Base-by-base conservation (phyloP, 2,329 filamentous ascomycete species). In the Ambrosiella beaveri region DNA sequence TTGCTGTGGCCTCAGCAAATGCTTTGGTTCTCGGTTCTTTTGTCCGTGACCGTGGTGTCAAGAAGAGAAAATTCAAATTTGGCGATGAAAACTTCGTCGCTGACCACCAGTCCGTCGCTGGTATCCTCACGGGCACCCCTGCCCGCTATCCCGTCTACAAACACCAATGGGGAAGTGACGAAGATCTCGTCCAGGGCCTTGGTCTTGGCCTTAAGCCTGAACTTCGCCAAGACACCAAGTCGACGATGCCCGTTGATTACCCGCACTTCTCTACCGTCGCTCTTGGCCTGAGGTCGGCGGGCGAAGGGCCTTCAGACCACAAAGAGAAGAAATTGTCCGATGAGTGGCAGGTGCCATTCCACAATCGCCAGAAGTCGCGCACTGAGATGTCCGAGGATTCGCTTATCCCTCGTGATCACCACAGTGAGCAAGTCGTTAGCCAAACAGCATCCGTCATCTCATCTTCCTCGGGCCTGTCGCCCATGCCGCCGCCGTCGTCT, bases 11-110 rank as follows among this genome's bases (percentile, higher is more conserved):
- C 0, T 85, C 94, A 0, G 87, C 91, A 11, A 98, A 97, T 67
- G 84, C 85, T 2, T 76, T 98, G 17, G 86, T 96, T 0, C 79
- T 98, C 2, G 91, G 91, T 11, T 95, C 90, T 0, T 97, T 97
- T 66, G 82, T 97, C 36, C 81, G 91, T 12, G 91, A 97, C 67
- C 80, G 88, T 57, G 93, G 93, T 35, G 74, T 89, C 45, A 97
- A 97, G 75, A 95, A 94, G 70, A 77, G 78, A 59, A 93, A 88
- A 66, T 96, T 86, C 71, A 84, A 84, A 70, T 49, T 68, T 70
- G 61, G 60, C 8, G 62, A 62, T 15, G 61, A 57, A 40, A 57
- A 44, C 44, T 17, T 53, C 19, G 51, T 44, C 27, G 56, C 57
- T 35, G 57, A 59, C 17, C 53, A 52, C 45, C 54, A 53, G 2